Evolutionary conservation across 306 rosid species (phyloP), one percentile per base, ranked within the genome.

Genomic region (Ziziphus jujuba): DNA sequence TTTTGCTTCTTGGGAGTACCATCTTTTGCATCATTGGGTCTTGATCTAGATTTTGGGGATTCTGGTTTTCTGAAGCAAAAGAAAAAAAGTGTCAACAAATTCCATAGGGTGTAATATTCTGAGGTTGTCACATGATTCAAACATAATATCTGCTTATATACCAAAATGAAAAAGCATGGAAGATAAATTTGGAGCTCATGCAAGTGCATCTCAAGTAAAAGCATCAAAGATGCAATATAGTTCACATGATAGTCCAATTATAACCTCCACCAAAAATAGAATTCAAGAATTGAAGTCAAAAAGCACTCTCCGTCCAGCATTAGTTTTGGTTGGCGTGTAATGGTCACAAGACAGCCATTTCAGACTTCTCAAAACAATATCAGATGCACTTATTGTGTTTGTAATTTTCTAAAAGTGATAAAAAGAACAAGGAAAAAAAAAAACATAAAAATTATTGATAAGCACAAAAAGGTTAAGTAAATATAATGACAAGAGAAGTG

Each of bases 1-100:
- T 90, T 90, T 76, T 90, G 96, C 85, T 88, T 93, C 89, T 88
- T 93, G 38, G 97, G 99, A 69, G 99, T 93, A 56, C 81, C 77
- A 20, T 87, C 97, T 72, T 93, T 90, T 54, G 75, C 75, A 25
- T 90, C 97, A 78, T 80, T 84, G 40, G 87, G 75, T 74, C 87
- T 86, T 69, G 97, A 75, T 80, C 84, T 84, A 64, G 98, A 80
- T 79, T 84, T 86, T 22, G 97, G 97, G 71, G 97, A 93, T 45
- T 90, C 99, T 48, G 91, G 92, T 81, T 88, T 93, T 85, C 99
- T 93, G 88, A 33, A 77, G 28, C 77, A 77, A 67, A 63, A 59
- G 74, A 66, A 70, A 23, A 58, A 66, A 38, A 61, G 66, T 63
- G 72, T 64, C 70, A 53, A 22, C 35, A 17, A 67, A 56, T n/a